Evolutionary conservation across 2,329 filamentous ascomycete species (phyloP), one percentile per base, ranked within the genome.

Genomic region (Colletotrichum graminicola): DNA sequence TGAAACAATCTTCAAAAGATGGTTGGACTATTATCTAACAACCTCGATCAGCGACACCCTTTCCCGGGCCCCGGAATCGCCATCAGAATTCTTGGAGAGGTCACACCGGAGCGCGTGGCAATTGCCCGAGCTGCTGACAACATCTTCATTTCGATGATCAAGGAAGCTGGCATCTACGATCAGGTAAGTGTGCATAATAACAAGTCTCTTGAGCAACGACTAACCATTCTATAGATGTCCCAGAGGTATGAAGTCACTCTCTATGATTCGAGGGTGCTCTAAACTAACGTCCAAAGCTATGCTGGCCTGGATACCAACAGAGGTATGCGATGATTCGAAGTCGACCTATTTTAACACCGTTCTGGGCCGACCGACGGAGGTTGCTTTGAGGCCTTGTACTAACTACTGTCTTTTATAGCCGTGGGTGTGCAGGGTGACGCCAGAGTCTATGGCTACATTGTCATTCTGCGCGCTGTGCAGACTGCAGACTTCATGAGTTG

Each of bases 21-120:
- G 16, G 14, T 39, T 39, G 21, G 11, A 14, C 21, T 1, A 21
- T 21, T 21, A 14, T 23, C 57, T 61, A 36, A 61, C 26, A 60
- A 34, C 18, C 7, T 55, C 4, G 18, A 4, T 10, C 16, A 55
- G 52, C 29, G 52, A 36, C 52, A 55, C 52, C 52, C 52, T 10
- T 55, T 56, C 61, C 92, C 92, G 0, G 92, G 92, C 51, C 92
- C 85, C 0, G 88, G 82, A 62, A 90, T 97, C 72, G 94, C 89
- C 18, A 93, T 96, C 75, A 88, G 93, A 64, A 92, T 97, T 72
- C 84, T 97, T 1, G 95, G 95, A 45, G 94, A 97, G 76, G 91
- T 97, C 18, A 97, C 93, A 1, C 87, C 86, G 2, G 92, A 95
- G 78, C 89, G 92, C 52, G 92, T 97, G 21, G 89, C 90, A 66